Evolutionary conservation across 352 stramenopile species (phyloP), one percentile per base, ranked within the genome.

Genomic region (Globisporangium ultimum): DNA sequence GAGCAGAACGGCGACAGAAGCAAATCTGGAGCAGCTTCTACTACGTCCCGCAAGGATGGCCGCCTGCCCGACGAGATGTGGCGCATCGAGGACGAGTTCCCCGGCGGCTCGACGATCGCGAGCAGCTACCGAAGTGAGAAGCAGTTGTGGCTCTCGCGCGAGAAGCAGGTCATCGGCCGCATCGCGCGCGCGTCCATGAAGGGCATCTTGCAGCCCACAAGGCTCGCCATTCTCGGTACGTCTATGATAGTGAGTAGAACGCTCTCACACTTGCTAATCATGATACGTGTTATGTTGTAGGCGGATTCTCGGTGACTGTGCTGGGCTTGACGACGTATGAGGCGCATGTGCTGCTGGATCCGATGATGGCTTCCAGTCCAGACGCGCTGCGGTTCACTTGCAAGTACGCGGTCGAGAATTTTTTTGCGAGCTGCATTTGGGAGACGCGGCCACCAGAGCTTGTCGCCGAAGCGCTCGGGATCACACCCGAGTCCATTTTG

Each of bases 371-470:
- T 22, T 57, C 58, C 2, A 11, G 48, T 3, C n/a, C 41, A 0
- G 70, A 88, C 18, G 60, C 72, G 11, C 0, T 78, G 9, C 48
- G 61, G 24, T 88, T 88, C 60, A 71, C 76, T 47, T 74, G 66
- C 65, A 81, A 82, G 40, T 88, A 87, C 53, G 66, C 78, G 47
- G 64, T 67, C 21, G 70, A 87, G 55, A 87, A 88, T 55, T 84
- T 87, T 56, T 67, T 84, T 28, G 73, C 78, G 47, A 87, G 76
- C 56, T 81, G 74, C 61, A 80, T 88, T 61, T 88, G 76, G 76
- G 74, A 87, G 56, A 84, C 79, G 13, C 63, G 65, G 1, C 58
- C 73, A 9, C 60, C 76, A 0, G 67, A 73, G 38, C 57, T 88
- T 2, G 64, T 87, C 21, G 78, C 74, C 11, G 72, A 71, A 43